These are phyloP conservation scores for Populus hybrid DNA, from an alignment of 441 rosid genomes.

Conservation along the genomic window DNA sequence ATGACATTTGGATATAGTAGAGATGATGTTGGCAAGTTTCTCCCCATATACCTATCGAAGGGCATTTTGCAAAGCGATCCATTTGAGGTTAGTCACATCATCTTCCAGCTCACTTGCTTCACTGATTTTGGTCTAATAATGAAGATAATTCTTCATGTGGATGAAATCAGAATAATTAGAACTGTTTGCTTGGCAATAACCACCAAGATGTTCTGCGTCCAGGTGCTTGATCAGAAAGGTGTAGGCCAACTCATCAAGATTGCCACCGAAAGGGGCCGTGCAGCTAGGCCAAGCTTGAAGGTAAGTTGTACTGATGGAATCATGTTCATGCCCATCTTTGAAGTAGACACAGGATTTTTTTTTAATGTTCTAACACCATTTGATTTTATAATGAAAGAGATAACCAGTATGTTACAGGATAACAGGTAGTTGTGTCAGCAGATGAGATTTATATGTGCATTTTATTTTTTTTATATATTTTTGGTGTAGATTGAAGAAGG, in stretches of 20 bases:
- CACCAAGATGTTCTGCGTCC: constrained; percentile 7
- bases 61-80: constrained; percentile 87
- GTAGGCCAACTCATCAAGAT: constrained; percentile 88
- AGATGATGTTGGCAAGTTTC: constrained; percentile 92
- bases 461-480: background rate
- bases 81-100: constrained; percentile 59
- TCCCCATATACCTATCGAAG: constrained; percentile 68
- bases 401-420: background rate
- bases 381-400: background rate
- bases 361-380: background rate
- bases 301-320: constrained; percentile 28
- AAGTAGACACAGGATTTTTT: background rate
- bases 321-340: background rate
- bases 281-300: constrained; percentile 87
- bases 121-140: background rate
- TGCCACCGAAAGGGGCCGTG: constrained; percentile 81
- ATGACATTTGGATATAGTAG: constrained; percentile 96
- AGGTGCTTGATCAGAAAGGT: constrained; percentile 95
- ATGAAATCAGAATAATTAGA: background rate
- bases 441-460: background rate
- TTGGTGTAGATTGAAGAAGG: background rate
- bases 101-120: background rate
- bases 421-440: background rate
- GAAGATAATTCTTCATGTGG: background rate
- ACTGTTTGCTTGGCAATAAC: background rate